Evolutionary conservation across 2,329 filamentous ascomycete genomes (phyloP).

Genomic region (Curvularia spicifera): DNA sequence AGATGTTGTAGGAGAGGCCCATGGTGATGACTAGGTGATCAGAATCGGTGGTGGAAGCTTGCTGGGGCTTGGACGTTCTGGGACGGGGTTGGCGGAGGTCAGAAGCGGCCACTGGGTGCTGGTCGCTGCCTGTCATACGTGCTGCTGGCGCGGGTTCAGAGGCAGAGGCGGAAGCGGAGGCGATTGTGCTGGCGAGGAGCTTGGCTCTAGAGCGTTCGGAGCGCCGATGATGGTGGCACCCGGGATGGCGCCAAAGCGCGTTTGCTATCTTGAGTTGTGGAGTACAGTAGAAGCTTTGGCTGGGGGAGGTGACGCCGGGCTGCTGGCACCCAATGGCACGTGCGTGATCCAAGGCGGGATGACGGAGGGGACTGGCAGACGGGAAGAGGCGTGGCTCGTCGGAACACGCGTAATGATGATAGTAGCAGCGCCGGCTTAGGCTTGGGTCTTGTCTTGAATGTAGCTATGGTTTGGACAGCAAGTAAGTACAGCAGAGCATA

Average conservation of each 20-base stretch:
- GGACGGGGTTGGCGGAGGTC: constrained; percentile 14
- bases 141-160: constrained; percentile 7
- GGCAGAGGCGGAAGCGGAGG: background rate
- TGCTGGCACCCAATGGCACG: constrained; percentile 24
- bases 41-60: constrained; percentile 9
- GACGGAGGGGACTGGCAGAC: constrained; percentile 16
- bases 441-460: background rate
- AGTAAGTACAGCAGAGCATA: background rate
- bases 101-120: constrained; percentile 16
- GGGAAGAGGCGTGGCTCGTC: background rate
- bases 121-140: constrained; percentile 22
- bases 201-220: constrained; percentile 4
- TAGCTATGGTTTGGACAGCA: background rate
- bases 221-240: constrained; percentile 8
- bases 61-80: constrained; percentile 10
- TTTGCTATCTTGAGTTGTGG: constrained; percentile 11
- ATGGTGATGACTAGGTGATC: constrained; percentile 56
- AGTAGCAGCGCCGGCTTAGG: background rate
- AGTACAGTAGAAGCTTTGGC: constrained; percentile 13
- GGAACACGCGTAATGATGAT: background rate
- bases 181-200: constrained; percentile 5
- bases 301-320: constrained; percentile 19
- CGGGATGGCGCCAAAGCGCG: constrained; percentile 21
- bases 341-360: constrained; percentile 22
- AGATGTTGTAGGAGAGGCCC: constrained; percentile 91